A percentile compares a stretch with the other conserved stretches of the same genome.
These are phyloP conservation scores for Apiotrichum laibachii DNA, from an alignment of 1,284 basidiomycete species.

Conservation along the genomic window DNA sequence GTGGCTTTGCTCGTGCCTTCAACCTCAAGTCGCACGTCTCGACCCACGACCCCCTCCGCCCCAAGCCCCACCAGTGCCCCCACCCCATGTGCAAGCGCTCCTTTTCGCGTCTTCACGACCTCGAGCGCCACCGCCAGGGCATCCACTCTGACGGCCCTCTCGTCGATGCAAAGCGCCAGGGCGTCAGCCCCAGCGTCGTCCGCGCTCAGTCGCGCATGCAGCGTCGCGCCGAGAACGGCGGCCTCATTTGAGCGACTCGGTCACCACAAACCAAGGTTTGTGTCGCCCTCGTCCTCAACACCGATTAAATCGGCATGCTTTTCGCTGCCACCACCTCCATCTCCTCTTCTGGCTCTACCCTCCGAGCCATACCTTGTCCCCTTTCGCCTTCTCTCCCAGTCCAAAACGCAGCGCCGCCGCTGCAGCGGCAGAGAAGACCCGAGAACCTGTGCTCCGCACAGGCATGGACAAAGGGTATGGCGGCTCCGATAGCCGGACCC, in stretches of 20 bases:
- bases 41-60: conserved; percentile 52
- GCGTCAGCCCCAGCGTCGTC: conserved; percentile 45
- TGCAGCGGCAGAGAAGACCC: conserved; percentile 29
- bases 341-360: conserved; percentile 37
- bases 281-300: conserved; percentile 1
- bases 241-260: conserved; percentile 35
- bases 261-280: not conserved
- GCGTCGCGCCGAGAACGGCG: conserved; percentile 41
- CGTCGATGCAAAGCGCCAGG: conserved; percentile 49
- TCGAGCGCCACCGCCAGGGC: conserved; percentile 53
- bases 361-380: conserved; percentile 39
- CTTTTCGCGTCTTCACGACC: conserved; percentile 52
- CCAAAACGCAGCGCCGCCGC: conserved; percentile 51
- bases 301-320: conserved; percentile 39
- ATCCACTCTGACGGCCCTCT: conserved; percentile 52
- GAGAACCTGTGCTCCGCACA: conserved; percentile 43
- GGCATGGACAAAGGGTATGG: conserved; percentile 47
- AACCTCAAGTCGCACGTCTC: conserved; percentile 52
- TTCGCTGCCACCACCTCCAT: conserved; percentile 31
- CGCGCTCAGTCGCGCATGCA: conserved; percentile 47
- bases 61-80: conserved; percentile 51
- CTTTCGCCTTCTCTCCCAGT: conserved; percentile 20
- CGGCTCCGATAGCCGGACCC: conserved; percentile 46
- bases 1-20: conserved; percentile 52
- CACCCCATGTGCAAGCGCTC: conserved; percentile 49